Evolutionary conservation across 2,329 filamentous ascomycete species (phyloP).

Genomic region (Chaetomium sp.): DNA sequence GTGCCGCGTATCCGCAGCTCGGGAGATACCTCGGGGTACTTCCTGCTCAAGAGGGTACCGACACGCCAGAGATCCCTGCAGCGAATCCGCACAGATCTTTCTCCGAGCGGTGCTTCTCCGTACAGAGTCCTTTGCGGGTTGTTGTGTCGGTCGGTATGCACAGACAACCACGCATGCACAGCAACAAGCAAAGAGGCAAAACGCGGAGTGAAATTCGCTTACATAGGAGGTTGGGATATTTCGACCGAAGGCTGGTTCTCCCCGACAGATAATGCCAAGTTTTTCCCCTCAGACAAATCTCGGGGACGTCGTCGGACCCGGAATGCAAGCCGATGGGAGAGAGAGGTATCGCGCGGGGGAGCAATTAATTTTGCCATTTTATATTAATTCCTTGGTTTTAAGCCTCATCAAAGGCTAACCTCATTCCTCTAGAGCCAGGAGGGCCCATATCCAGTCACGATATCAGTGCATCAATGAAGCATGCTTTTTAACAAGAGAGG

Average conservation of each 20-base stretch:
- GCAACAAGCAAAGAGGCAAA: neutral
- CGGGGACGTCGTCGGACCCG: constrained; percentile 8
- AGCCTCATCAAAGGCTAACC: constrained; percentile 21
- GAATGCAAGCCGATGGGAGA: constrained; percentile 4
- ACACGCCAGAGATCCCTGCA: constrained; percentile 17
- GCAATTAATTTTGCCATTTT: constrained; percentile 24
- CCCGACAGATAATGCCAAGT: neutral
- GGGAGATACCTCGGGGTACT: constrained; percentile 29
- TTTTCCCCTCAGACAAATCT: constrained; percentile 1
- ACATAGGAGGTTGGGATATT: neutral
- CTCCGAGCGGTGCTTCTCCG: constrained; percentile 16
- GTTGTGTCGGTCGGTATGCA: neutral
- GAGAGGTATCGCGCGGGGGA: constrained; percentile 9
- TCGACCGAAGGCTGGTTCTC: neutral
- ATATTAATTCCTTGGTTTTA: constrained; percentile 18
- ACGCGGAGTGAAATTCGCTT: neutral
- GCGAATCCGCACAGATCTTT: constrained; percentile 26
- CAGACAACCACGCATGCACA: neutral
- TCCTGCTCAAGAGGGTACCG: neutral
- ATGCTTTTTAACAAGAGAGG: constrained; percentile 1
- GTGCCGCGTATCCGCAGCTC: constrained; percentile 24
- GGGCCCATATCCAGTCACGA: neutral
- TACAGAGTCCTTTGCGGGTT: neutral
- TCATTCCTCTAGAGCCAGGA: neutral
- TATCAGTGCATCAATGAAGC: neutral